Evolutionary conservation across 2,329 filamentous ascomycete genomes (phyloP), one percentile per base, ranked within the genome.

Genomic region (Fusarium longipes): DNA sequence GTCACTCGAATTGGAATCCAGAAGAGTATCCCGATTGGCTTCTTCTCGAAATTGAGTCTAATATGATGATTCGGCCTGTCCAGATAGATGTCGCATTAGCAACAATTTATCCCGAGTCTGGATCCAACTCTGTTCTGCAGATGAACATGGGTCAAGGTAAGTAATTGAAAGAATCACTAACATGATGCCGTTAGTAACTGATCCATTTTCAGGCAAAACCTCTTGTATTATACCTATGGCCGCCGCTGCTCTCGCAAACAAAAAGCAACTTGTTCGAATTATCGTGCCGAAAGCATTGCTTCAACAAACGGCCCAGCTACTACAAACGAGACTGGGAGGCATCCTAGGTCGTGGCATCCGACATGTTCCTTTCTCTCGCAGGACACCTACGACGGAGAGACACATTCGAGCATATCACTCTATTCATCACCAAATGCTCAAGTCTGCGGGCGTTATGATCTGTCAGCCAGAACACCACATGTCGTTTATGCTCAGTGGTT

Each of bases 131-230:
- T 0, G 86, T 91, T 0, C 67, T 90, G 2, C 89, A 91, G 63
- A 83, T 91, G 76, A 87, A 90, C 62, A 91, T 91, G 88, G 89
- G 89, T 0, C 82, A 89, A 77, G 84, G 84, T 78, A 73, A 71
- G 42, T 45, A 15, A 27, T 15, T 6, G 6, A 15, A 14, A 14
- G 17, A 22, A 53, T 2, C n/a, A 17, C 12, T 20, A 11, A 17
- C 10, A 9, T 8, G 6, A 12, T 5, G 9, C n/a, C 33, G 7
- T 27, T 6, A 22, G 24, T 14, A 30, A 12, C 50, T 66, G 25
- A 68, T 15, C 3, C 15, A 4, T 27, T 6, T 39, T 1, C 3
- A 85, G 84, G 86, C 0, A 89, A 89, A 74, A 88, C 86, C 0
- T 86, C 84, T 0, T 82, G 81, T 47, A 85, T 87, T 22, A 81